Evolutionary conservation across 2,329 filamentous ascomycete genomes (phyloP).

Genomic region (Neonectria sp.): DNA sequence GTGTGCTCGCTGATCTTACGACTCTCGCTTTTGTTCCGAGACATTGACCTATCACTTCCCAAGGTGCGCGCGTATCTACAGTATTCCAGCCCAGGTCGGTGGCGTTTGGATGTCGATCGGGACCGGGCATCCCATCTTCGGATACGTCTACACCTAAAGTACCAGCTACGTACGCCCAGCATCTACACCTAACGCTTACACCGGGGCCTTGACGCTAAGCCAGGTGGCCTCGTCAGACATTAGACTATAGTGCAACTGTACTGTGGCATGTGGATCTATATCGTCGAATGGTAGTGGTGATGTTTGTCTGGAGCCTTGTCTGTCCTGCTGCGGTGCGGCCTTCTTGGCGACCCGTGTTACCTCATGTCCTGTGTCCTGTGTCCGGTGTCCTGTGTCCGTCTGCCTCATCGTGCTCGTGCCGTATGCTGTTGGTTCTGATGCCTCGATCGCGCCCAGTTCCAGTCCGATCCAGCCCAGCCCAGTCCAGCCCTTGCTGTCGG

Average conservation of each 20-base stretch:
- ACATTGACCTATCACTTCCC: constrained; percentile 4
- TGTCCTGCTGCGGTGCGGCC: not conserved
- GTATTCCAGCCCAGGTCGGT: not conserved
- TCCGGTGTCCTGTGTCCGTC: not conserved
- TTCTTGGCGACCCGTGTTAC: not conserved
- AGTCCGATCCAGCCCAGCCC: not conserved
- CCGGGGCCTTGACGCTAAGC: not conserved
- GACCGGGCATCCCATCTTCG: not conserved
- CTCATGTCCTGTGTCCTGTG: not conserved
- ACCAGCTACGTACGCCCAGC: too few relatives aligned
- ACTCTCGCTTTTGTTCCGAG: constrained; percentile 3
- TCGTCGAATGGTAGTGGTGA: not conserved
- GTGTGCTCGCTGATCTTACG: not conserved
- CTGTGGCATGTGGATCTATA: not conserved
- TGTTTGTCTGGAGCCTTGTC: not conserved
- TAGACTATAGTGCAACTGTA: not conserved
- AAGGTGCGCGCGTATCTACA: not conserved
- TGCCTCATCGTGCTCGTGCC: not conserved
- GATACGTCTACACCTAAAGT: not conserved
- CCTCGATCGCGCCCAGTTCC: not conserved
- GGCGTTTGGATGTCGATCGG: not conserved
- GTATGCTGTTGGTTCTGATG: not conserved
- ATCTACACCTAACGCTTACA: too few relatives aligned
- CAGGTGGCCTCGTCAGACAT: not conserved
- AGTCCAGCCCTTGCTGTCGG: not conserved